Percentiles rank a stretch among this genome's conserved stretches.
These are phyloP conservation scores for Datura wrightii DNA, from an alignment of 257 asterid genomes.

Conservation along the genomic window DNA sequence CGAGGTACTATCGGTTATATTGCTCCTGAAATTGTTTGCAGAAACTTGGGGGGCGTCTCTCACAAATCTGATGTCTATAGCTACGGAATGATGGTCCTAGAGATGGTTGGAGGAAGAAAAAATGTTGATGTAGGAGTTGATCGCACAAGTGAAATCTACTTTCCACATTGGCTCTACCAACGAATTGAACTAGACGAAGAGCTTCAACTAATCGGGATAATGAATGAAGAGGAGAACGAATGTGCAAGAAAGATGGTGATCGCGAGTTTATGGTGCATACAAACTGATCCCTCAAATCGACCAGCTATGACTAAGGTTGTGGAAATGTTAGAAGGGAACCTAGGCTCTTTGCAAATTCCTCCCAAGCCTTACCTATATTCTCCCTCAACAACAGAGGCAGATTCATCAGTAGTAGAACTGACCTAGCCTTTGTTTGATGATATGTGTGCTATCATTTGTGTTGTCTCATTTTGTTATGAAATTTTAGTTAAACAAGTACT, in stretches of 20 bases:
- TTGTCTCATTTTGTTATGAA: neutral
- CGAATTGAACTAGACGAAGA: conserved; percentile 23
- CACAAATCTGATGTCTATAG: conserved; percentile 54
- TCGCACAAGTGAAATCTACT: conserved; percentile 34
- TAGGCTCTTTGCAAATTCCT: conserved; percentile 42
- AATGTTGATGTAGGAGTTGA: conserved; percentile 11
- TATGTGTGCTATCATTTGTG: neutral
- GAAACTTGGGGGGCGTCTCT: conserved; percentile 46
- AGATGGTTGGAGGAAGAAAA: conserved; percentile 30
- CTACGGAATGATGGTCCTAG: conserved; percentile 45
- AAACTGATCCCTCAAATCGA: conserved; percentile 39
- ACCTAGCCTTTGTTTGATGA: neutral
- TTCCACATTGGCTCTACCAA: conserved; percentile 42
- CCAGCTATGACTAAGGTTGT: conserved; percentile 50
- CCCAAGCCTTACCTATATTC: conserved; percentile 42
- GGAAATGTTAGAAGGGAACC: conserved; percentile 50
- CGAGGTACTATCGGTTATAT: conserved; percentile 42
- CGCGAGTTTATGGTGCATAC: conserved; percentile 59
- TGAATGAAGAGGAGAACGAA: conserved; percentile 34
- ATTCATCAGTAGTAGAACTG: neutral
- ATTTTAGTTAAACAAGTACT: neutral
- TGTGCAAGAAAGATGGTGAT: conserved; percentile 41
- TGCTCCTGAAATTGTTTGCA: conserved; percentile 40
- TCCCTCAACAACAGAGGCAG: conserved; percentile 29
- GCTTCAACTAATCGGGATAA: neutral